Evolutionary conservation across 2,329 filamentous ascomycete species (phyloP), one percentile per base, ranked within the genome.

Genomic region (Metarhizium brunneum): DNA sequence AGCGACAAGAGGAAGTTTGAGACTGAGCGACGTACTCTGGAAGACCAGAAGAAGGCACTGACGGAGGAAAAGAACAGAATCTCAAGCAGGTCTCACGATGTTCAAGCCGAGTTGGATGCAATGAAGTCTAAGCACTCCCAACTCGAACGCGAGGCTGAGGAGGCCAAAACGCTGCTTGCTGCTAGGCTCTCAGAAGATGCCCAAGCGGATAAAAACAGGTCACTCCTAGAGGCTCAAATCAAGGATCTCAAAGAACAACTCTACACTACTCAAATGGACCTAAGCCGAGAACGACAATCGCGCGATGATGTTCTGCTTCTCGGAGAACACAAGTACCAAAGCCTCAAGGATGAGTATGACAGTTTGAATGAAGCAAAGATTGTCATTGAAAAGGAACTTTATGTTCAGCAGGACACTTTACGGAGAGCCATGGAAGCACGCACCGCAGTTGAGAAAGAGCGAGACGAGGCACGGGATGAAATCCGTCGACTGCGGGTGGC

Each of bases 361-460:
- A 82, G 84, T 38, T 78, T 97, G 38, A 96, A 96, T 64, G 91
- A 96, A 60, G 86, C 90, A 32, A 99, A 99, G 71, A 96, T 96
- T 64, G 95, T 86, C 50, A 96, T 99, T 60, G 92, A 99, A 71
- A 97, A 96, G 70, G 92, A 97, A 71, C 86, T 99, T 69, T 97
- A 97, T 68, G 87, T 89, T 5, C 92, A 97, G 66, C 92, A 96
- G 69, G 92, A 99, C 66, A 88, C 89, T 11, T 81, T 96, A 49
- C 85, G 94, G 42, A 84, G 92, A 54, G 89, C 91, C 11, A 90
- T 87, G 61, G 91, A 96, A 69, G 87, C 89, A 50, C 84, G 90
- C 36, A 79, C 85, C 5, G 82, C 84, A 5, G 90, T 90, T 1
- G 92, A 99, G 67, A 84, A 87, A 61, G 90, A 95, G 65, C 88